phyloP scores from a whole-genome alignment of 768 basidiomycete species.

The Glaciozyma antarctica region DNA sequence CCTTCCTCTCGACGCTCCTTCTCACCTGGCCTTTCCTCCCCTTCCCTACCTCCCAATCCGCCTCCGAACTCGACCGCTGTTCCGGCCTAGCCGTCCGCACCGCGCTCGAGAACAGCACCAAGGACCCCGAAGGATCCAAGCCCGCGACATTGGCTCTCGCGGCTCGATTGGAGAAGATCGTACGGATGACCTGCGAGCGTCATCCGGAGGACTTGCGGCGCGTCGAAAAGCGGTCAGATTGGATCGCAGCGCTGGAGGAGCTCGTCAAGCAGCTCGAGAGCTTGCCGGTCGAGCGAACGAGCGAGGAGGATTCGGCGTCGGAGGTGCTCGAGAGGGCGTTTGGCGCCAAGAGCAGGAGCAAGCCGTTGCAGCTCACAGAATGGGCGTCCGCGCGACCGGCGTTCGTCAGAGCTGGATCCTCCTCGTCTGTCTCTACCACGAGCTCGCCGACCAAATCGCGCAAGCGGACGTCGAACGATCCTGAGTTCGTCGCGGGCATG shows the following conservation, averaged over 20 bases:
- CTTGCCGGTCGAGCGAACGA: neutral
- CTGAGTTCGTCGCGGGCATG: neutral
- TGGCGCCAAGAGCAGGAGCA: neutral
- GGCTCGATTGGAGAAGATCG: neutral
- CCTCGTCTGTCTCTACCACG: neutral
- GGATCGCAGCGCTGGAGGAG: neutral
- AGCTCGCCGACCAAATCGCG: conserved; percentile 2
- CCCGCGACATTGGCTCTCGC: neutral
- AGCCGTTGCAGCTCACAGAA: neutral
- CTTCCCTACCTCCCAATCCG: conserved; percentile 46
- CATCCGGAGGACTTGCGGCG: neutral
- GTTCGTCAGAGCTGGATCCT: neutral
- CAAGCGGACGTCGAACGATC: neutral
- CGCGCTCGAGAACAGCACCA: conserved; percentile 54
- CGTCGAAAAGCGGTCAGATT: neutral
- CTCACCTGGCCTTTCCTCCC: conserved; percentile 51
- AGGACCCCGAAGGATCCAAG: conserved; percentile 42
- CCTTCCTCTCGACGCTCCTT: conserved; percentile 36
- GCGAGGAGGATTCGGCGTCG: neutral
- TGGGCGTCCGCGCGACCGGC: neutral
- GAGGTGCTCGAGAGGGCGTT: neutral
- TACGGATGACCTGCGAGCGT: neutral
- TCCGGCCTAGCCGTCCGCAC: conserved; percentile 39
- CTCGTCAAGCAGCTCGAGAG: neutral
- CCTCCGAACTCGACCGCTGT: conserved; percentile 1